phyloP scores from a whole-genome alignment of 345 rosid genomes.

The Hevea brasiliensis region DNA sequence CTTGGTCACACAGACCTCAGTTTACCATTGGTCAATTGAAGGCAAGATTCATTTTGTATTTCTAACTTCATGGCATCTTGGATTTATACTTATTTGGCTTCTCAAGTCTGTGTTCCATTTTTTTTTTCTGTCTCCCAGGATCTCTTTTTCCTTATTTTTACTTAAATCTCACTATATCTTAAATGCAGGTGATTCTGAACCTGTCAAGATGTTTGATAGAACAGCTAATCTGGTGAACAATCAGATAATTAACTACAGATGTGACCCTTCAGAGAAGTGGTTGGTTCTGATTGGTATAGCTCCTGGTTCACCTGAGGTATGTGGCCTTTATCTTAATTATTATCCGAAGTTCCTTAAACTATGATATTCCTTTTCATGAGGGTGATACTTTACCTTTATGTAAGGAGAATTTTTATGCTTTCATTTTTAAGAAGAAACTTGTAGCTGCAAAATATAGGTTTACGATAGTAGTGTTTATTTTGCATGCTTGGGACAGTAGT shows the following conservation, averaged over 20 bases:
- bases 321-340: background rate
- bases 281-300: conserved; percentile 95
- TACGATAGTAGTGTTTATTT: background rate
- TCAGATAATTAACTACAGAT: conserved; percentile 94
- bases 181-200: conserved; percentile 83
- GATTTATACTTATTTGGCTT: background rate
- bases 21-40: conserved; percentile 98
- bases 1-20: conserved; percentile 80
- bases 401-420: background rate
- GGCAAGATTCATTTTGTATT: conserved; percentile 42
- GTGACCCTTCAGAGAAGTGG: conserved; percentile 97
- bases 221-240: conserved; percentile 87
- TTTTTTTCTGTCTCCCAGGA: background rate
- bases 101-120: background rate
- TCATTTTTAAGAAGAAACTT: background rate
- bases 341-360: background rate
- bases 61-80: background rate
- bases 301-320: conserved; percentile 97
- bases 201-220: conserved; percentile 95
- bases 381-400: background rate
- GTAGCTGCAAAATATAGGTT: background rate
- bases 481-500: background rate
- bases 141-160: background rate
- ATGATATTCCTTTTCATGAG: background rate
- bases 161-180: background rate